Evolutionary conservation across 495 filamentous ascomycete genomes (phyloP).

Genomic region (Pseudoneurospora amorphoporcata): DNA sequence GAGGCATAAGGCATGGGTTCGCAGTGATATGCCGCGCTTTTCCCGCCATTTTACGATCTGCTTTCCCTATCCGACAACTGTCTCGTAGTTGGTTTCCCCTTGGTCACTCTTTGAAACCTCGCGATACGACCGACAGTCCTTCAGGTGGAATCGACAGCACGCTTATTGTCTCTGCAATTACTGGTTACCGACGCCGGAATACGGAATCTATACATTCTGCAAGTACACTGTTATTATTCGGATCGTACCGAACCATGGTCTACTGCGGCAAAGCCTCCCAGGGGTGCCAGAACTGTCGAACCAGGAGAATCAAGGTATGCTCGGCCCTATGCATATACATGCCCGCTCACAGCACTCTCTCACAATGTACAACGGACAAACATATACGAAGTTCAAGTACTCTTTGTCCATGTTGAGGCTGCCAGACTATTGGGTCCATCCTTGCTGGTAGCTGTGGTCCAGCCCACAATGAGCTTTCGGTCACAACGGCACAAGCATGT

Average conservation of each 20-base stretch:
- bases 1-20: slow-evolving; percentile 11
- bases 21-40: slow-evolving; percentile 11
- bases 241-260: slow-evolving; percentile 40
- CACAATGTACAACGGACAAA: not conserved
- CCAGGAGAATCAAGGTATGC: slow-evolving; percentile 50
- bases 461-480: not conserved
- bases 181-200: not conserved
- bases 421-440: not conserved
- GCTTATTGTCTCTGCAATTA: not conserved
- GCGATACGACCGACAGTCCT: not conserved
- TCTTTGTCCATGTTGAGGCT: not conserved
- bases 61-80: slow-evolving; percentile 21
- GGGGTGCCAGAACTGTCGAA: slow-evolving; percentile 56
- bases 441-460: not conserved
- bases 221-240: not conserved
- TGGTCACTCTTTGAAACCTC: slow-evolving; percentile 5
- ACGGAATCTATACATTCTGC: not conserved
- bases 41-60: slow-evolving; percentile 15
- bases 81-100: slow-evolving; percentile 1
- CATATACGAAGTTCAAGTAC: not conserved
- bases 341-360: not conserved
- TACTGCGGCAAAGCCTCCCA: slow-evolving; percentile 61
- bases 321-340: not conserved
- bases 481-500: not conserved
- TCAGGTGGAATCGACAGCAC: not conserved